Conservation (phyloP, 2,329 filamentous ascomycete genomes). For the Fusarium clavum region DNA sequence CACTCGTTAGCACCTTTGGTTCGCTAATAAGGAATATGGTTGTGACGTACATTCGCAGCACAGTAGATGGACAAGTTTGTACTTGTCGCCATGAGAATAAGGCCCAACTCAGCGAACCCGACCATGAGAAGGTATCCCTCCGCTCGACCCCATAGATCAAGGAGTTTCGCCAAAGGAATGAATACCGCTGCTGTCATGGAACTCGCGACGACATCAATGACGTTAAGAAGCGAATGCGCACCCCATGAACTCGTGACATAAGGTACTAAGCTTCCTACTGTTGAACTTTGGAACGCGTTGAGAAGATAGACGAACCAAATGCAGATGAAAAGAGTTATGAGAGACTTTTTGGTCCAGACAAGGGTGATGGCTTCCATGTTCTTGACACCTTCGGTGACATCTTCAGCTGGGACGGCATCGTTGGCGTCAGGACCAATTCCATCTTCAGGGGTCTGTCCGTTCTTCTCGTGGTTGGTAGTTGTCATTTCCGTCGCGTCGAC, state of each 20-base stretch:
- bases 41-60: slow-evolving; percentile 60
- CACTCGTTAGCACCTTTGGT: too few relatives aligned
- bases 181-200: slow-evolving; percentile 20
- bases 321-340: slow-evolving; percentile 17
- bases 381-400: slow-evolving; percentile 39
- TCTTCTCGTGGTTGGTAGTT: slow-evolving; percentile 20
- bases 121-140: slow-evolving; percentile 23
- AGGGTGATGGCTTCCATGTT: slow-evolving; percentile 27
- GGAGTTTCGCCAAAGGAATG: slow-evolving; percentile 14
- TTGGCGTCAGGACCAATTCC: not conserved
- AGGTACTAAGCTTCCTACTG: slow-evolving; percentile 43
- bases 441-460: slow-evolving; percentile 12
- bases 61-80: slow-evolving; percentile 56
- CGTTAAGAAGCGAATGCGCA: slow-evolving; percentile 12
- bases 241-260: slow-evolving; percentile 14
- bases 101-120: slow-evolving; percentile 53
- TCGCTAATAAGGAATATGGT: too few relatives aligned
- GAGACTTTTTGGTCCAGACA: slow-evolving; percentile 8
- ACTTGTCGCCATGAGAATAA: slow-evolving; percentile 72
- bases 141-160: slow-evolving; percentile 22
- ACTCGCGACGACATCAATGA: slow-evolving; percentile 11
- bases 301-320: slow-evolving; percentile 19
- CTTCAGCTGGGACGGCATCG: slow-evolving; percentile 11
- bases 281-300: slow-evolving; percentile 50
- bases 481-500: slow-evolving; percentile 4